Percentiles rank a stretch among this genome's conserved stretches.
Evolutionary conservation across 805 yeast genomes (phyloP).

Genomic region (Metschnikowia henanensis): DNA sequence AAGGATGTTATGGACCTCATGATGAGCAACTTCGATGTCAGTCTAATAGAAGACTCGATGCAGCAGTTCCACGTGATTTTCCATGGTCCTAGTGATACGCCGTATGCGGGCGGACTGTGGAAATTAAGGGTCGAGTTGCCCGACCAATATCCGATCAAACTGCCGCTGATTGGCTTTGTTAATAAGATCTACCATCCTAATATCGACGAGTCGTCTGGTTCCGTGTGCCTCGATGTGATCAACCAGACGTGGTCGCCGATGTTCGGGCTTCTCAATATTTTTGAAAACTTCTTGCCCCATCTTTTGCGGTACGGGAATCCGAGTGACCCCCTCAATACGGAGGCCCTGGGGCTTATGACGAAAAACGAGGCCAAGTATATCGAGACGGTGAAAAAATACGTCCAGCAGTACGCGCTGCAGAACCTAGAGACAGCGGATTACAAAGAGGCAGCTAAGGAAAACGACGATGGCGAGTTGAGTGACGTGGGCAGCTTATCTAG

Average conservation of each 20-base stretch:
- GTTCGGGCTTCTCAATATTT: constrained; percentile 88
- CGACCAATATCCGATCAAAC: constrained; percentile 91
- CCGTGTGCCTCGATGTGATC: constrained; percentile 93
- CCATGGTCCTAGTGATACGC: constrained; percentile 78
- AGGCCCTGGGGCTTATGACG: constrained; percentile 78
- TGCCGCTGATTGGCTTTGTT: constrained; percentile 93
- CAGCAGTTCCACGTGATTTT: constrained; percentile 87
- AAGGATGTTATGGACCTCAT: constrained; percentile 96
- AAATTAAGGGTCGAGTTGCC: constrained; percentile 90
- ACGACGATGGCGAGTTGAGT: constrained; percentile 45
- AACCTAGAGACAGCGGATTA: constrained; percentile 42
- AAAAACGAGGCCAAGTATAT: constrained; percentile 67
- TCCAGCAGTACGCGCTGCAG: constrained; percentile 56
- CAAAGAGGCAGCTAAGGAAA: constrained; percentile 31
- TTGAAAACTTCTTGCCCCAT: constrained; percentile 93
- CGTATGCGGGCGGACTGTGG: constrained; percentile 91
- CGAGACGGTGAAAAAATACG: constrained; percentile 70
- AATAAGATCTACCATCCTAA: constrained; percentile 95
- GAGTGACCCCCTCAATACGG: constrained; percentile 88
- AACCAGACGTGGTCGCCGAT: constrained; percentile 98
- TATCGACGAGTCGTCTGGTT: constrained; percentile 86
- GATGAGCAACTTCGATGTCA: constrained; percentile 92
- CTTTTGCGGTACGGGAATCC: constrained; percentile 90
- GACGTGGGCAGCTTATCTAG: constrained; percentile 51
- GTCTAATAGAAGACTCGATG: constrained; percentile 69